phyloP scores from a whole-genome alignment of 768 basidiomycete species.

The Phallus indusiatus region DNA sequence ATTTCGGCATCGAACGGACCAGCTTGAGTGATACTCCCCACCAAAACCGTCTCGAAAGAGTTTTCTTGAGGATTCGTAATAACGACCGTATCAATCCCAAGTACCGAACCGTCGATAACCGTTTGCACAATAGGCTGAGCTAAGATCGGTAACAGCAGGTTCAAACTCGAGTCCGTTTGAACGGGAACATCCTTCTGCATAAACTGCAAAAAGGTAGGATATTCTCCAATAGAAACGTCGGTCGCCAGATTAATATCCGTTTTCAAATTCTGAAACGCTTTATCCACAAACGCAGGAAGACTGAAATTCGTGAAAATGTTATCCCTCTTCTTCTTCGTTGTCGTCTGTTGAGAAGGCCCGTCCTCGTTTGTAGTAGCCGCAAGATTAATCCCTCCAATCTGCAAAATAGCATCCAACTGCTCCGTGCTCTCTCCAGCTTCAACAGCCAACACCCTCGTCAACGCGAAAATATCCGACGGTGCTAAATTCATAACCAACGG shows the following conservation, averaged over 20 bases:
- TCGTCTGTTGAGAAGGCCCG: conserved; percentile 19
- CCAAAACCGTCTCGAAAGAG: conserved; percentile 46
- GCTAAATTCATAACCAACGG: conserved; percentile 60
- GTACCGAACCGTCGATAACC: conserved; percentile 46
- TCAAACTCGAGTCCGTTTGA: conserved; percentile 49
- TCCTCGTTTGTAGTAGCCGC: conserved; percentile 26
- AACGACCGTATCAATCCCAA: conserved; percentile 54
- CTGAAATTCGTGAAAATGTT: conserved; percentile 54
- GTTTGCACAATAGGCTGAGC: conserved; percentile 69
- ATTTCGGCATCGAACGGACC: conserved; percentile 71
- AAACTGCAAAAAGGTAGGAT: conserved; percentile 52
- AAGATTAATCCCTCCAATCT: conserved; percentile 58
- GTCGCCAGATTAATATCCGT: conserved; percentile 51
- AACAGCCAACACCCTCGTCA: conserved; percentile 57
- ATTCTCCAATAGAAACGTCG: conserved; percentile 56
- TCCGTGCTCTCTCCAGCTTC: conserved; percentile 50
- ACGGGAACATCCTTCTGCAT: conserved; percentile 47
- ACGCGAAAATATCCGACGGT: conserved; percentile 56
- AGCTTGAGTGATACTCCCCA: conserved; percentile 56
- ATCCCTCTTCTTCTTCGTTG: conserved; percentile 23
- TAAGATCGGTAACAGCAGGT: conserved; percentile 57
- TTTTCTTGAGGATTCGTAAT: conserved; percentile 49
- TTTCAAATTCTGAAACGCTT: conserved; percentile 54
- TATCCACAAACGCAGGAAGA: conserved; percentile 50
- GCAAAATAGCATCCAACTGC: conserved; percentile 58